These are phyloP conservation scores for Blepharisma stoltei DNA, from an alignment of 73 alveolate species.

Conservation along the genomic window DNA sequence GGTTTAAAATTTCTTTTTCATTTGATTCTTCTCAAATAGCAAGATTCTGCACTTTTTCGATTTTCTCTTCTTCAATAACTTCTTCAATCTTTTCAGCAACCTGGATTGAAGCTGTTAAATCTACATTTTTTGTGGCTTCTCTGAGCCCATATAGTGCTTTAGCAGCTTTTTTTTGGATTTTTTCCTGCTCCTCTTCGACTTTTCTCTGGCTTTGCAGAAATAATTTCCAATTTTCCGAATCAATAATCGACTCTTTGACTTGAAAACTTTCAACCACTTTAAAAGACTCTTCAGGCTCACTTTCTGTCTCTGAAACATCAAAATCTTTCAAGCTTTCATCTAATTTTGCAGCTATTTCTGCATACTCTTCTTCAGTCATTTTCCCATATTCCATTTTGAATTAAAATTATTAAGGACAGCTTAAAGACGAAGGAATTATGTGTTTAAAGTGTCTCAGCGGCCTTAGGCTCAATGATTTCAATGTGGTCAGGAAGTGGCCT, in stretches of 20 bases:
- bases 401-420: too few species aligned
- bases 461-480: constrained; percentile 71
- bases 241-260: constrained; percentile 9
- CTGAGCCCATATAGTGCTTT: constrained; percentile 2
- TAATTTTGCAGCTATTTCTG: constrained; percentile 19
- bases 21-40: background rate
- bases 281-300: background rate
- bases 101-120: background rate
- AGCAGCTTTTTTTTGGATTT: background rate
- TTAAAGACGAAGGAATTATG: too few species aligned
- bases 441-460: too few species aligned
- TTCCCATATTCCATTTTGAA: too few species aligned
- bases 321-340: constrained; percentile 5
- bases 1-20: background rate
- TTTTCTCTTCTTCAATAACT: background rate
- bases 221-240: background rate
- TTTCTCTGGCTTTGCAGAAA: background rate
- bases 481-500: constrained; percentile 56
- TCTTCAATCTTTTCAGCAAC: background rate
- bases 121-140: constrained; percentile 5
- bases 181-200: background rate
- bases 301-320: background rate
- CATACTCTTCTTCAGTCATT: constrained; percentile 20
- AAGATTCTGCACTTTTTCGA: background rate
- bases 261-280: background rate